Evolutionary conservation across 352 stramenopile species (phyloP).

Genomic region (Blastocystis sp.): DNA sequence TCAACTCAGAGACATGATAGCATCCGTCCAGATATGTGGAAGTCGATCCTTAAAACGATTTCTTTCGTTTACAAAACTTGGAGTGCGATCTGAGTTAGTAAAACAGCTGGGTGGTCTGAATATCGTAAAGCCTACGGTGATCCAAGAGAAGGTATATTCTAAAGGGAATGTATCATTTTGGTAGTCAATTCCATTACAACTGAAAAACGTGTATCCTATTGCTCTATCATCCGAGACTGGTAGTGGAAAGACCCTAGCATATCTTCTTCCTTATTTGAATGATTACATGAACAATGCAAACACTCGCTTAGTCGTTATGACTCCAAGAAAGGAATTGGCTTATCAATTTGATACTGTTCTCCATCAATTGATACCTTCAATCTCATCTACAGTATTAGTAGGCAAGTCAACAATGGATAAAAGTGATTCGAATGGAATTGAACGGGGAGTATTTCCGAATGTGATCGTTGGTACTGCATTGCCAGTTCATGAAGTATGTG

Average conservation of each 20-base stretch:
- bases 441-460: neutral
- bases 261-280: slow-evolving; percentile 50
- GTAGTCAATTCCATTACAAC: slow-evolving; percentile 27
- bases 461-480: slow-evolving; percentile 26
- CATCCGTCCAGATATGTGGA: neutral
- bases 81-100: neutral
- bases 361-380: slow-evolving; percentile 6
- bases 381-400: slow-evolving; percentile 1
- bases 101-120: neutral
- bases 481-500: neutral
- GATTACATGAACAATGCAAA: neutral
- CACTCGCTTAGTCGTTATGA: slow-evolving; percentile 11
- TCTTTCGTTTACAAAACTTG: slow-evolving; percentile 1
- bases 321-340: slow-evolving; percentile 25
- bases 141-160: slow-evolving; percentile 31
- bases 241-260: slow-evolving; percentile 42
- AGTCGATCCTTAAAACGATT: neutral
- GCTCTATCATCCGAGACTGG: slow-evolving; percentile 46
- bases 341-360: slow-evolving; percentile 38
- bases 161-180: neutral
- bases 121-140: neutral
- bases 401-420: neutral
- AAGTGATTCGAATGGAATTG: neutral
- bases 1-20: neutral
- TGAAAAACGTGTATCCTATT: neutral